These are phyloP conservation scores for Backusella psychrophila DNA, from an alignment of 192 early-diverging fungal genomes.

Conservation along the genomic window DNA sequence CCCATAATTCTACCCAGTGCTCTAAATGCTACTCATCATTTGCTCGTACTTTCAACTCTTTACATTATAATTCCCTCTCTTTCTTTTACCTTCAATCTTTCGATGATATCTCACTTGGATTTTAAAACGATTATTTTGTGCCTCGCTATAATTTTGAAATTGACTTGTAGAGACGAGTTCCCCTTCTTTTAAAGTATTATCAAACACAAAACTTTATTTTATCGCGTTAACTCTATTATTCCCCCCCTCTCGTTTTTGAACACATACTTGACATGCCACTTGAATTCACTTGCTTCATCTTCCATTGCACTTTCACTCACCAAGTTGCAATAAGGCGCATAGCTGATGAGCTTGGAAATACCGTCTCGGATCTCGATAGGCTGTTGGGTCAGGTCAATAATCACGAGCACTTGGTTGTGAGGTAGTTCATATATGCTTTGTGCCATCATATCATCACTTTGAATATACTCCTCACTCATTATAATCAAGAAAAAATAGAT, in stretches of 20 bases:
- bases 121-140: slow-evolving; percentile 23
- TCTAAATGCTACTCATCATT: slow-evolving; percentile 55
- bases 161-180: slow-evolving; percentile 16
- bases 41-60: too few species aligned
- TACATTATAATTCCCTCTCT: neutral
- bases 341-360: slow-evolving; percentile 18
- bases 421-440: neutral
- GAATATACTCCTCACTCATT: slow-evolving; percentile 1
- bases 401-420: slow-evolving; percentile 5
- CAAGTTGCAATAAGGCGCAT: slow-evolving; percentile 29
- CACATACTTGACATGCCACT: slow-evolving; percentile 26
- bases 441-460: neutral
- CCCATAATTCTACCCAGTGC: slow-evolving; percentile 68
- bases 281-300: slow-evolving; percentile 13
- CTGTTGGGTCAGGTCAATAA: slow-evolving; percentile 16
- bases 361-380: slow-evolving; percentile 37
- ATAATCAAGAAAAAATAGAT: neutral
- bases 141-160: slow-evolving; percentile 9
- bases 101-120: slow-evolving; percentile 58
- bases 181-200: slow-evolving; percentile 27
- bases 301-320: slow-evolving; percentile 23
- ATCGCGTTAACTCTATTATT: neutral
- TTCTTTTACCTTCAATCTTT: slow-evolving; percentile 60
- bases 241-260: neutral
- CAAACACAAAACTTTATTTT: slow-evolving; percentile 33